Evolutionary conservation across 2,329 filamentous ascomycete species (phyloP).

Genomic region (Lachnellula hyalina): DNA sequence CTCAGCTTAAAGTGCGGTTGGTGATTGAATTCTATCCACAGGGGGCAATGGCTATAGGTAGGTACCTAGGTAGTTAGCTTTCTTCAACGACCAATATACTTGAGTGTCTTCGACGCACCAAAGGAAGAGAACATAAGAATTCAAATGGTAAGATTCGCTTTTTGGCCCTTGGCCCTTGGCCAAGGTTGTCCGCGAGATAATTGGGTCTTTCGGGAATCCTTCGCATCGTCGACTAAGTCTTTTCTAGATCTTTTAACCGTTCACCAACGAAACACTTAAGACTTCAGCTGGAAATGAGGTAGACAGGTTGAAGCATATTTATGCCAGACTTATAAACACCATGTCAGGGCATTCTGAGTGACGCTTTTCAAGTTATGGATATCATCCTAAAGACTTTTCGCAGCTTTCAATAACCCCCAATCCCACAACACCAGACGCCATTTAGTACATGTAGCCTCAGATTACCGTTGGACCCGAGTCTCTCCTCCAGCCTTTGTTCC

Average conservation of each 20-base stretch:
- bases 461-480: slow-evolving; percentile 53
- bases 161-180: neutral
- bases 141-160: neutral
- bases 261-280: no score
- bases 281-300: neutral
- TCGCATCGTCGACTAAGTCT: neutral
- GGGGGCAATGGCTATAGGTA: no score
- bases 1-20: no score
- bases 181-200: neutral
- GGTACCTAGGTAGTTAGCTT: no score
- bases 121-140: neutral
- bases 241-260: no score
- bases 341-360: neutral
- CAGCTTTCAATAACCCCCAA: neutral
- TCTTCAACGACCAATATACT: no score
- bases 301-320: neutral
- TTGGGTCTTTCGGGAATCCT: neutral
- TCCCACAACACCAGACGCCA: slow-evolving; percentile 10
- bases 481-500: slow-evolving; percentile 73
- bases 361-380: neutral
- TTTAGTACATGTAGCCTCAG: slow-evolving; percentile 5
- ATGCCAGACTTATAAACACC: neutral
- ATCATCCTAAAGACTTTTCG: neutral
- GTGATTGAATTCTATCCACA: no score
- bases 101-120: no score